Conservation (phyloP, 306 rosid species). For the Prunus davidiana region DNA sequence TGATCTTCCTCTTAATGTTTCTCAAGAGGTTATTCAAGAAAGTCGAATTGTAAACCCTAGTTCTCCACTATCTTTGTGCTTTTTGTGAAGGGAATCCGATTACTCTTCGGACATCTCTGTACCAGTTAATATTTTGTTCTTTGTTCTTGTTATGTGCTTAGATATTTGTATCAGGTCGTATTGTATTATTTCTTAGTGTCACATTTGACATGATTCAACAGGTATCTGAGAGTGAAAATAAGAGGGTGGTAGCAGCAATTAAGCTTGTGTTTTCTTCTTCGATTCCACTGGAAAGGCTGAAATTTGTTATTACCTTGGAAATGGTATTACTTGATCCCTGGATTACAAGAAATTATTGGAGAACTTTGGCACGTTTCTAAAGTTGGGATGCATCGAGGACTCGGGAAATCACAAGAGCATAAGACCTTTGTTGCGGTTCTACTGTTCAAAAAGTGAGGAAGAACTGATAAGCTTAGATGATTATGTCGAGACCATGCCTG, state of each 20-base stretch:
- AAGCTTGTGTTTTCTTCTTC: slow-evolving; percentile 4
- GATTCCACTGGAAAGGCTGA: neutral
- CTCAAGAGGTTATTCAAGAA: slow-evolving; percentile 96
- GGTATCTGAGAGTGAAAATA: slow-evolving; percentile 67
- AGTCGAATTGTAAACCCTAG: slow-evolving; percentile 78
- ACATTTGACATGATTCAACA: slow-evolving; percentile 97
- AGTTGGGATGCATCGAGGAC: slow-evolving; percentile 91
- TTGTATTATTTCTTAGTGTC: no score
- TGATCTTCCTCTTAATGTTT: slow-evolving; percentile 95
- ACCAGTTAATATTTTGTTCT: neutral
- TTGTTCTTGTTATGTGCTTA: neutral
- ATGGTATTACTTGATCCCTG: slow-evolving; percentile 37
- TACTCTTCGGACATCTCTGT: neutral
- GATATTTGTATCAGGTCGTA: no score
- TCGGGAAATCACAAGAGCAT: slow-evolving; percentile 94
- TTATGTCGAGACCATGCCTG: slow-evolving; percentile 90
- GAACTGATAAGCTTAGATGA: slow-evolving; percentile 85
- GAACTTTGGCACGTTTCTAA: slow-evolving; percentile 89
- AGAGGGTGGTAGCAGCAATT: slow-evolving; percentile 51
- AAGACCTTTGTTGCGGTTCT: slow-evolving; percentile 78
- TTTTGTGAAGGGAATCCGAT: neutral
- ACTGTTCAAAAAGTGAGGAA: slow-evolving; percentile 89
- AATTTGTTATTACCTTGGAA: slow-evolving; percentile 17
- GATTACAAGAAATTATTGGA: slow-evolving; percentile 99
- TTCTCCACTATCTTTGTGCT: neutral